A percentile compares a stretch with the other conserved stretches of the same genome.
Evolutionary conservation across 352 stramenopile genomes (phyloP).

Genomic region (Phytophthora agathidicida): DNA sequence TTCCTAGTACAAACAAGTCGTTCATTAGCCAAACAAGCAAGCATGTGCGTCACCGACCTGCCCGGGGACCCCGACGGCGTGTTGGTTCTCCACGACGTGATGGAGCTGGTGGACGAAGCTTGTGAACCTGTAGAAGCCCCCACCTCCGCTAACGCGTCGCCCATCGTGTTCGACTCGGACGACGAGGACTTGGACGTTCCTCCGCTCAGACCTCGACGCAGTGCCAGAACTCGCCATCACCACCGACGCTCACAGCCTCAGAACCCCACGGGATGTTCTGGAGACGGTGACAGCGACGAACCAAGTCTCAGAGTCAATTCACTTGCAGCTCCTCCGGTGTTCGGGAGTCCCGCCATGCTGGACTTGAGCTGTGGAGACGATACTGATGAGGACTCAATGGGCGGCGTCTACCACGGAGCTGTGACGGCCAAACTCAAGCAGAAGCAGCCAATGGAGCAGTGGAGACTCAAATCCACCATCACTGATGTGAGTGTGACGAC

Average conservation of each 20-base stretch:
- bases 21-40: not conserved
- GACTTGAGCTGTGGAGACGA: constrained; percentile 26
- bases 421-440: constrained; percentile 29
- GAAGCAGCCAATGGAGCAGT: constrained; percentile 23
- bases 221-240: too few species aligned
- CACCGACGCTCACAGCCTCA: not conserved
- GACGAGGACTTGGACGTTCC: constrained; percentile 38
- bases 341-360: constrained; percentile 16
- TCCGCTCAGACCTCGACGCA: constrained; percentile 13
- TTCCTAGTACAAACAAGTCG: too few species aligned
- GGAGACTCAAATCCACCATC: constrained; percentile 27
- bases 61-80: constrained; percentile 34
- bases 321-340: constrained; percentile 4
- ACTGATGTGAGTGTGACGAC: constrained; percentile 18
- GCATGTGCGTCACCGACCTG: constrained; percentile 34
- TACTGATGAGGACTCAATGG: constrained; percentile 27
- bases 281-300: constrained; percentile 8
- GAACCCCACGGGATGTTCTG: constrained; percentile 7
- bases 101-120: constrained; percentile 31
- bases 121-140: constrained; percentile 18
- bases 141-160: constrained; percentile 8
- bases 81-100: constrained; percentile 37
- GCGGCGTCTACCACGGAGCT: constrained; percentile 24
- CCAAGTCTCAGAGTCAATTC: constrained; percentile 9
- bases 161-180: constrained; percentile 32